Conservation (phyloP, 805 yeast species). For the Hanseniaspora clermontiae region DNA sequence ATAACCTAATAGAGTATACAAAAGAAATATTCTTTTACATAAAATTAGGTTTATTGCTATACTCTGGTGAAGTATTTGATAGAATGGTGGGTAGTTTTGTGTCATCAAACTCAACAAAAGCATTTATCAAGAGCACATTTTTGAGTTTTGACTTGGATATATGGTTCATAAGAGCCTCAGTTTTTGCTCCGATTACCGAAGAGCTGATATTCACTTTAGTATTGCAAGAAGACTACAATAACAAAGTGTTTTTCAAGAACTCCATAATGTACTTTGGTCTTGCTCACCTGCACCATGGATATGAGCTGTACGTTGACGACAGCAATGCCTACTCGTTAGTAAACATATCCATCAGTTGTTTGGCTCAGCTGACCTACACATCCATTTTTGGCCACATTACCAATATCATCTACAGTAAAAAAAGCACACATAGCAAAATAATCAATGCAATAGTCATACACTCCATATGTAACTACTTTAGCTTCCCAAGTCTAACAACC, state of each 20-base stretch:
- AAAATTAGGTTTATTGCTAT: slow-evolving; percentile 1
- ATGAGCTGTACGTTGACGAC: slow-evolving; percentile 20
- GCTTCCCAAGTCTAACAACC: slow-evolving; percentile 20
- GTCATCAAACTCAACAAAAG: background rate
- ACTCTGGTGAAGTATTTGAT: slow-evolving; percentile 8
- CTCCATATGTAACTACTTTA: slow-evolving; percentile 24
- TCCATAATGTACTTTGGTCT: slow-evolving; percentile 26
- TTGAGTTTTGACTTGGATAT: slow-evolving; percentile 14
- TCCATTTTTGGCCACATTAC: slow-evolving; percentile 26
- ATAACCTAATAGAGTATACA: background rate
- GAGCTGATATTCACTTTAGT: slow-evolving; percentile 27
- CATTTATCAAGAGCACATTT: background rate
- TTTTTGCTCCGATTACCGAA: slow-evolving; percentile 28
- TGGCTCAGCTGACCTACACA: slow-evolving; percentile 24
- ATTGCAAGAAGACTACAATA: slow-evolving; percentile 16
- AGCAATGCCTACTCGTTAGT: slow-evolving; percentile 12
- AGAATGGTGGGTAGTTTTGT: background rate
- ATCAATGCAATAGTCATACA: slow-evolving; percentile 25
- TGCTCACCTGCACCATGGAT: slow-evolving; percentile 28
- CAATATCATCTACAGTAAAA: slow-evolving; percentile 22
- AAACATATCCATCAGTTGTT: slow-evolving; percentile 18
- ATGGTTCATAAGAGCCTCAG: slow-evolving; percentile 26
- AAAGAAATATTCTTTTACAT: background rate
- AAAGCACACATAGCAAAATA: slow-evolving; percentile 22
- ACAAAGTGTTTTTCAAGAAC: slow-evolving; percentile 16